phyloP scores from a whole-genome alignment of 1,284 basidiomycete genomes.

The Meripilus lineatus region DNA sequence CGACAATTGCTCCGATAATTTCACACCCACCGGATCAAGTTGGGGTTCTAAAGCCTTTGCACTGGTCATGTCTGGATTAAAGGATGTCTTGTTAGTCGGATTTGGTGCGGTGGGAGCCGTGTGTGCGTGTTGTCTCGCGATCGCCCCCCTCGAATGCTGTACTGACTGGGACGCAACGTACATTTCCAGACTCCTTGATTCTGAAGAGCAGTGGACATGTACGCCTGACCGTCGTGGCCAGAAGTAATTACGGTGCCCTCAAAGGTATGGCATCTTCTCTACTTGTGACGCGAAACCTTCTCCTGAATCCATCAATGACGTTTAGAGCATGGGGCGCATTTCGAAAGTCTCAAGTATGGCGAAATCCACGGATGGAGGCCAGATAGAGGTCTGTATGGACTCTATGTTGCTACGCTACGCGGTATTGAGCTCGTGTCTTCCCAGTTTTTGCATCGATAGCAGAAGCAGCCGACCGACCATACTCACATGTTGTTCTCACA shows the following conservation, averaged over 20 bases:
- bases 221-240: constrained; percentile 69
- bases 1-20: too few relatives aligned
- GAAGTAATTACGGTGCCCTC: constrained; percentile 65
- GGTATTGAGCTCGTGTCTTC: too few relatives aligned
- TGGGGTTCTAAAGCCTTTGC: too few relatives aligned
- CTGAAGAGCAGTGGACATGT: constrained; percentile 58
- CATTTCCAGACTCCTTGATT: constrained; percentile 50
- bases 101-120: constrained; percentile 55
- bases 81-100: constrained; percentile 53
- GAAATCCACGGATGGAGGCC: constrained; percentile 56
- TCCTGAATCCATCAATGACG: background rate
- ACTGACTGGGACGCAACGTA: background rate
- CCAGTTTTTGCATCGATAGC: constrained; percentile 54
- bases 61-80: constrained; percentile 20
- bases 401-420: background rate
- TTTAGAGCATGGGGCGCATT: constrained; percentile 33
- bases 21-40: too few relatives aligned
- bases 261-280: constrained; percentile 33
- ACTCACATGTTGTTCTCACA: constrained; percentile 64
- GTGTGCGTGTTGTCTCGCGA: constrained; percentile 34
- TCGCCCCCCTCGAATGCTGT: background rate
- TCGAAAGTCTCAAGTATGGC: constrained; percentile 59
- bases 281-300: background rate
- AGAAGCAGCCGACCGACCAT: constrained; percentile 55
- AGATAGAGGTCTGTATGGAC: constrained; percentile 47